phyloP scores from a whole-genome alignment of 2,329 filamentous ascomycete species.

The Aspergillus nomiae region DNA sequence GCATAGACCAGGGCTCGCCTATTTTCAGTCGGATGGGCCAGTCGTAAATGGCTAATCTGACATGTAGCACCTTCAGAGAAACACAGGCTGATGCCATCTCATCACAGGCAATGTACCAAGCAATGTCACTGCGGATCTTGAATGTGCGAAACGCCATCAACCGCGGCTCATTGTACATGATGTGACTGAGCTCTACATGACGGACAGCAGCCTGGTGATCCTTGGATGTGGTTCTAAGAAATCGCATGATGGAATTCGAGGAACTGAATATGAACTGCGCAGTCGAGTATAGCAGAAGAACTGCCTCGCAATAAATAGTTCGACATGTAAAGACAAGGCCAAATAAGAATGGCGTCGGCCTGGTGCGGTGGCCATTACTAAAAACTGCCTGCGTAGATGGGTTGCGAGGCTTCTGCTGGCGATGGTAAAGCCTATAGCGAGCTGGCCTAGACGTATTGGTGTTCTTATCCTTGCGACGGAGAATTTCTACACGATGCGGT shows the following conservation, averaged over 20 bases:
- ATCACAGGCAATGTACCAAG: conserved; percentile 22
- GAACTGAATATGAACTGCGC: conserved; percentile 28
- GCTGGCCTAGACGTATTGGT: conserved; percentile 65
- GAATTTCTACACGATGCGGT: conserved; percentile 20
- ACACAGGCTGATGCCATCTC: conserved; percentile 13
- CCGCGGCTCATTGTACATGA: conserved; percentile 28
- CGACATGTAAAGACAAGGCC: conserved; percentile 63
- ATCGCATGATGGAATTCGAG: conserved; percentile 16
- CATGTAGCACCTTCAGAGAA: conserved; percentile 20
- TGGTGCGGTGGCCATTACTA: background rate
- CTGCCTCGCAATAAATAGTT: conserved; percentile 64
- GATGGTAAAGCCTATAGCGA: conserved; percentile 62
- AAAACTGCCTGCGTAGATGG: conserved; percentile 7
- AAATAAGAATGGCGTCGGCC: conserved; percentile 35
- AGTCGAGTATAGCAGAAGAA: conserved; percentile 61
- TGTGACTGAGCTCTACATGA: conserved; percentile 26
- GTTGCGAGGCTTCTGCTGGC: conserved; percentile 42
- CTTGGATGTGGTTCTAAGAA: conserved; percentile 53
- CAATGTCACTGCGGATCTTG: conserved; percentile 24
- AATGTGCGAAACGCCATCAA: conserved; percentile 14
- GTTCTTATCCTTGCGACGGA: conserved; percentile 43
- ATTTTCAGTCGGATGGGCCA: conserved; percentile 23
- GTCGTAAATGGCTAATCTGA: conserved; percentile 19
- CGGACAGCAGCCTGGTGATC: conserved; percentile 57
- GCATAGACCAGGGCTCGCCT: conserved; percentile 25